phyloP scores from a whole-genome alignment of 106 monocot species.

The Dendrobium chrysotoxum region DNA sequence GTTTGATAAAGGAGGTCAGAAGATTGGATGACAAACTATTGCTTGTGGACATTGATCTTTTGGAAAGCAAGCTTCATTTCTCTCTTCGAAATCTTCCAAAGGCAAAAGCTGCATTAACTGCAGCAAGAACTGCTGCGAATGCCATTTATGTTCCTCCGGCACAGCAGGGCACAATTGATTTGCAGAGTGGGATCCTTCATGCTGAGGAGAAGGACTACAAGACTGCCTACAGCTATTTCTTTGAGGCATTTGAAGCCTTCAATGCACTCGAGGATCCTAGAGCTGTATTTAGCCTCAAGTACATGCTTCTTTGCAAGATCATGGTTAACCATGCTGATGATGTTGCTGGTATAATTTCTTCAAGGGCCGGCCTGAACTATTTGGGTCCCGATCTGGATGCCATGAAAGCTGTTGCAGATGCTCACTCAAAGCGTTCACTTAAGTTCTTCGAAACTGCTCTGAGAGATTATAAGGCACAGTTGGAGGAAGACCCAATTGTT shows the following conservation, averaged over 20 bases:
- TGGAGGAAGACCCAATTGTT: conserved; percentile 93
- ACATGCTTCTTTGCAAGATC: conserved; percentile 99
- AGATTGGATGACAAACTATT: conserved; percentile 89
- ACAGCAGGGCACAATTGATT: conserved; percentile 84
- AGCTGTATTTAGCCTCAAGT: conserved; percentile 84
- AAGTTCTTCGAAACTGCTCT: conserved; percentile 80
- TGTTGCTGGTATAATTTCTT: conserved; percentile 90
- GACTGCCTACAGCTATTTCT: conserved; percentile 94
- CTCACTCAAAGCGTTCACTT: conserved; percentile 75
- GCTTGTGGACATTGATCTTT: conserved; percentile 79
- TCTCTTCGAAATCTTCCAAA: conserved; percentile 88
- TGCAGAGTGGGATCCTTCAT: conserved; percentile 93
- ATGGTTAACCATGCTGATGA: conserved; percentile 95
- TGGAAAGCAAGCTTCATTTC: conserved; percentile 96
- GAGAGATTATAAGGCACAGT: conserved; percentile 60
- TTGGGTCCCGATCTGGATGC: conserved; percentile 87
- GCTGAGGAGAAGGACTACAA: conserved; percentile 98
- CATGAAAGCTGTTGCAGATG: conserved; percentile 93
- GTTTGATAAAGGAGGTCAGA: conserved; percentile 85
- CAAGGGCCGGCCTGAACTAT: conserved; percentile 84
- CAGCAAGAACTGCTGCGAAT: conserved; percentile 92
- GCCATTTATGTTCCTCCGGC: conserved; percentile 94
- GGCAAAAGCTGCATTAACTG: conserved; percentile 87
- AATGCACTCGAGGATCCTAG: conserved; percentile 76
- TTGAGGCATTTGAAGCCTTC: conserved; percentile 97